A percentile compares a stretch with the other conserved stretches of the same genome.
Conservation (phyloP, 495 filamentous ascomycete genomes). For the Hypomontagnella monticulosa region DNA sequence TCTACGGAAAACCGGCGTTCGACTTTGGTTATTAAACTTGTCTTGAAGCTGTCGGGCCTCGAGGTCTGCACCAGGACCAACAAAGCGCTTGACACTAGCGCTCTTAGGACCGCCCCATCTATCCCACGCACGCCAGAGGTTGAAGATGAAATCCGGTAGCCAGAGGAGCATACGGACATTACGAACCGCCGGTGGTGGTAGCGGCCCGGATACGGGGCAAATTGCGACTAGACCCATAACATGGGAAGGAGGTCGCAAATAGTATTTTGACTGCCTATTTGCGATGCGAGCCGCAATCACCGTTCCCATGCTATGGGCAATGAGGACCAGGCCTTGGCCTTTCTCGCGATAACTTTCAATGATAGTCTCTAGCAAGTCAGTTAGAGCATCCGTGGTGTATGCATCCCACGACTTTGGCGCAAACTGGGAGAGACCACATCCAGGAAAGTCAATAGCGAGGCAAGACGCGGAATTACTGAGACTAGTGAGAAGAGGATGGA, state of each 20-base stretch:
- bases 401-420: conserved; percentile 76
- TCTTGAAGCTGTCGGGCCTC: conserved; percentile 82
- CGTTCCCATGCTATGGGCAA: conserved; percentile 90
- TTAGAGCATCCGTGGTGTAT: conserved; percentile 79
- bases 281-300: conserved; percentile 79
- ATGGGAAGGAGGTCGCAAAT: conserved; percentile 62
- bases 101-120: conserved; percentile 80
- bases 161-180: conserved; percentile 65
- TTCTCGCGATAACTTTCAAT: conserved; percentile 75
- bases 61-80: conserved; percentile 75
- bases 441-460: conserved; percentile 88
- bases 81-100: conserved; percentile 80
- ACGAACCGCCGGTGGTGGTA: conserved; percentile 62
- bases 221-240: conserved; percentile 81
- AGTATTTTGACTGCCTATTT: conserved; percentile 62
- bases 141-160: conserved; percentile 76
- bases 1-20: conserved; percentile 80
- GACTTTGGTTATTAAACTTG: conserved; percentile 84
- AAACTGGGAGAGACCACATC: conserved; percentile 83
- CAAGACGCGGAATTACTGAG: conserved; percentile 87
- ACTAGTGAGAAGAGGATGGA: conserved; percentile 81
- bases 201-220: conserved; percentile 75
- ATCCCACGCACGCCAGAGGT: conserved; percentile 84
- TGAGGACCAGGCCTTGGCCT: conserved; percentile 79
- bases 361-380: conserved; percentile 73